Evolutionary conservation across 371 early-diverging fungal species (phyloP).

Genomic region (Rhizomucor miehei): DNA sequence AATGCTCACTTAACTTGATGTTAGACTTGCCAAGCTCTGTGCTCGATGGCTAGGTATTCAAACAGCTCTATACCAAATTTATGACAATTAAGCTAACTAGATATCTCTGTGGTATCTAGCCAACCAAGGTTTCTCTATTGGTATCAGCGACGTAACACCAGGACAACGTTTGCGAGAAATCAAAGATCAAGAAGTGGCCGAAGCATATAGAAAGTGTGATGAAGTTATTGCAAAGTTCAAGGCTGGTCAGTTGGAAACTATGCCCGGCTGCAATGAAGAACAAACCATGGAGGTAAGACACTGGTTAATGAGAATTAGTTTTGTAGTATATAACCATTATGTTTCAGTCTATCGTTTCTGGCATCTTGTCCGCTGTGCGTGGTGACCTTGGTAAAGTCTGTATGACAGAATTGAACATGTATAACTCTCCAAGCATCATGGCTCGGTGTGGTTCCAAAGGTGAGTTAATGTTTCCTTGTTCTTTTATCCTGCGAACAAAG

Average conservation of each 20-base stretch:
- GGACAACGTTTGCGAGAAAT: slow-evolving; percentile 69
- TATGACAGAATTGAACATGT: slow-evolving; percentile 87
- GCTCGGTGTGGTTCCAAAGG: slow-evolving; percentile 97
- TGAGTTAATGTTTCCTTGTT: too few species aligned
- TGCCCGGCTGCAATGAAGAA: slow-evolving; percentile 89
- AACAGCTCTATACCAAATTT: too few species aligned
- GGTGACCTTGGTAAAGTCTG: slow-evolving; percentile 96
- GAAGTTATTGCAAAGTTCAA: slow-evolving; percentile 75
- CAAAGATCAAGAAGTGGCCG: slow-evolving; percentile 78
- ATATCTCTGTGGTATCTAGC: slow-evolving; percentile 28
- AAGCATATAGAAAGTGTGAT: slow-evolving; percentile 87
- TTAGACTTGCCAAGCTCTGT: slow-evolving; percentile 83
- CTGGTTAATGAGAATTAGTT: slow-evolving; percentile 13
- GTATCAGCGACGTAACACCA: slow-evolving; percentile 98
- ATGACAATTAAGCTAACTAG: too few species aligned
- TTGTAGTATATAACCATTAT: neutral
- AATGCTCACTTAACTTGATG: too few species aligned
- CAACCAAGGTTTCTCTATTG: slow-evolving; percentile 97
- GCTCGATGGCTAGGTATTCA: slow-evolving; percentile 92
- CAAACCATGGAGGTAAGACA: slow-evolving; percentile 79
- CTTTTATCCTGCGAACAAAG: neutral
- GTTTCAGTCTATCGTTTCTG: slow-evolving; percentile 71
- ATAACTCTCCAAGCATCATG: slow-evolving; percentile 99
- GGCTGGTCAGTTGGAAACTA: slow-evolving; percentile 72
- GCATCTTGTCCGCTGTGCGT: slow-evolving; percentile 91